phyloP scores from a whole-genome alignment of 179 eudicot genomes.

The Drosera spatulata region DNA sequence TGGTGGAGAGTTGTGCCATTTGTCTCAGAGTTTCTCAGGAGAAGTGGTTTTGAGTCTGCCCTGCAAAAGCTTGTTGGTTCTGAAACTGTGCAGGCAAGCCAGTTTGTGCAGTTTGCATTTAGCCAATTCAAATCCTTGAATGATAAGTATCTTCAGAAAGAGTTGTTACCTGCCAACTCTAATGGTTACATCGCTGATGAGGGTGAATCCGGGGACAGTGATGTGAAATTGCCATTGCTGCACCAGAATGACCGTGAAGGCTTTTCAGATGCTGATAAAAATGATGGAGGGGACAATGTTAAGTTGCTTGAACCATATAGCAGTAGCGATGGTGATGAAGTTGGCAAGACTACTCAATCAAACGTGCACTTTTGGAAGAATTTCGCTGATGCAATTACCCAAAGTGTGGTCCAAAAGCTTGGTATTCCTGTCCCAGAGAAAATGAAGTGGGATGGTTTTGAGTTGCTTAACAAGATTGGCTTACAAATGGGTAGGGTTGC shows the following conservation, averaged over 20 bases:
- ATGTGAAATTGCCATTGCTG: constrained; percentile 15
- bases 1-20: constrained; percentile 76
- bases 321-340: constrained; percentile 7
- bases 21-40: constrained; percentile 67
- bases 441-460: constrained; percentile 88
- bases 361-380: constrained; percentile 69
- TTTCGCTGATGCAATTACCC: constrained; percentile 55
- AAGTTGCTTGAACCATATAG: constrained; percentile 1
- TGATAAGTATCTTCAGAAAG: constrained; percentile 48
- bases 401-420: constrained; percentile 57
- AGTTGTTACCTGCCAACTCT: constrained; percentile 25
- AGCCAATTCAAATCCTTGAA: constrained; percentile 69
- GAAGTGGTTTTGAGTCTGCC: constrained; percentile 61
- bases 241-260: constrained; percentile 17
- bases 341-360: constrained; percentile 26
- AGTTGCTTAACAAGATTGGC: constrained; percentile 58
- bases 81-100: constrained; percentile 77
- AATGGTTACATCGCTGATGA: constrained; percentile 11
- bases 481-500: constrained; percentile 49
- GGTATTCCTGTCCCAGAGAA: constrained; percentile 72
- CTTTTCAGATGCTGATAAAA: constrained; percentile 17
- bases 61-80: constrained; percentile 67
- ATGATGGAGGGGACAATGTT: constrained; percentile 6
- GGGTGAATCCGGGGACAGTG: constrained; percentile 15
- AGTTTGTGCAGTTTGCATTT: constrained; percentile 89